phyloP scores from a whole-genome alignment of 148 eudicot species.

The Camellia lanceoleosa region DNA sequence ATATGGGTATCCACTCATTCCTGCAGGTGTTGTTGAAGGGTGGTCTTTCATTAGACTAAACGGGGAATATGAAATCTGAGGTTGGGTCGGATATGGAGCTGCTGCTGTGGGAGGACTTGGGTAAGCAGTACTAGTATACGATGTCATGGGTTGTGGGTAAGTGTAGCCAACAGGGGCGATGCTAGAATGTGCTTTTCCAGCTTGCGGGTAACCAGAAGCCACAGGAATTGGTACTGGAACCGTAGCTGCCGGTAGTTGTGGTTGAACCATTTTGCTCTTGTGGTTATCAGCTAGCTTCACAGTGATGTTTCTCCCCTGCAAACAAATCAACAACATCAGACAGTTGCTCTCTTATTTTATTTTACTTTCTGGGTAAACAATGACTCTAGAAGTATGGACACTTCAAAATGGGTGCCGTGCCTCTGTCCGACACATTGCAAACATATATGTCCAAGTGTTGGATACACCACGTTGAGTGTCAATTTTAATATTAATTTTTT shows the following conservation, averaged over 20 bases:
- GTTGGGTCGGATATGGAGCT: slow-evolving; percentile 32
- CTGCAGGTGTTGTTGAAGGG: slow-evolving; percentile 26
- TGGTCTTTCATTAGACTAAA: slow-evolving; percentile 31
- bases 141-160: slow-evolving; percentile 36
- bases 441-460: too few relatives aligned
- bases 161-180: slow-evolving; percentile 33
- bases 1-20: slow-evolving; percentile 44
- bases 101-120: slow-evolving; percentile 33
- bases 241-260: slow-evolving; percentile 33
- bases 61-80: slow-evolving; percentile 39
- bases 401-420: neutral
- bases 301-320: slow-evolving; percentile 58
- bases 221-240: slow-evolving; percentile 39
- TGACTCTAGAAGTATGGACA: neutral
- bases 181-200: slow-evolving; percentile 25
- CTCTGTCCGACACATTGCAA: too few relatives aligned
- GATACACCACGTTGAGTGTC: too few relatives aligned
- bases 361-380: neutral
- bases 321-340: neutral
- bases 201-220: slow-evolving; percentile 35
- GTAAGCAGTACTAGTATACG: slow-evolving; percentile 38
- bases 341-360: neutral
- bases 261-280: slow-evolving; percentile 27
- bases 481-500: too few relatives aligned
- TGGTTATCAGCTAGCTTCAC: slow-evolving; percentile 62